Evolutionary conservation across 208 protist genomes (phyloP), one percentile per base, ranked within the genome.

Genomic region (Leptomonas seymouri): DNA sequence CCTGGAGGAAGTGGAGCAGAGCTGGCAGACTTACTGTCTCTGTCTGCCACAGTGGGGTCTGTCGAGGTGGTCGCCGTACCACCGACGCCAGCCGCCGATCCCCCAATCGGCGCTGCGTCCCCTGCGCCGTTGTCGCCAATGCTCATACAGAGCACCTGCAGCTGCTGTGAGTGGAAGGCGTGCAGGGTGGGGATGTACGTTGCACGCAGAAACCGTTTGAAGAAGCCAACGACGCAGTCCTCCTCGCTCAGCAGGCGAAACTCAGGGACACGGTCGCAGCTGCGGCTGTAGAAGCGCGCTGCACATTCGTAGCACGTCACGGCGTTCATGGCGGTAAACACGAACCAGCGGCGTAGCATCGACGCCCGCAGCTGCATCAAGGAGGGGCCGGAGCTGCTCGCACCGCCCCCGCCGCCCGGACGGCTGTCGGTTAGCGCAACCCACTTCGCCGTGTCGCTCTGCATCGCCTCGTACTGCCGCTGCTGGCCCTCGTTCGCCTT

Each of bases 311-410:
- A 90, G 68, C 90, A 96, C 48, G 87, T 89, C n/a, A 93, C 63
- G 44, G 88, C 81, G 71, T 96, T 96, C 90, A 96, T 96, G 3
- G 86, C 74, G 9, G 83, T 93, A 51, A 91, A 90, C 20, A 92
- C 84, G 58, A 96, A 96, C 86, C 87, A 96, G 63, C 81, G 81
- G 18, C 78, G 78, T 76, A 96, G 76, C 61, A 75, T 67, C 15
- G 70, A 75, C 18, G 86, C 80, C 48, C 91, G 76, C 60, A 82
- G 72, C 54, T 89, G 81, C 53, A 90, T 78, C 14, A 85, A 48
- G 15, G 81, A 67, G 3, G 71, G 67, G 25, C 63, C 51, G 20
- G 67, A 64, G 48, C 23, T 34, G 44, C 41, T 36, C 31, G 46
- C 57, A 57, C 30, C 18, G 23, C 62, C 57, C 23, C 60, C 49